Base-by-base conservation (phyloP, 139 green algal genomes). In the Mesotaenium endlicherianum region DNA sequence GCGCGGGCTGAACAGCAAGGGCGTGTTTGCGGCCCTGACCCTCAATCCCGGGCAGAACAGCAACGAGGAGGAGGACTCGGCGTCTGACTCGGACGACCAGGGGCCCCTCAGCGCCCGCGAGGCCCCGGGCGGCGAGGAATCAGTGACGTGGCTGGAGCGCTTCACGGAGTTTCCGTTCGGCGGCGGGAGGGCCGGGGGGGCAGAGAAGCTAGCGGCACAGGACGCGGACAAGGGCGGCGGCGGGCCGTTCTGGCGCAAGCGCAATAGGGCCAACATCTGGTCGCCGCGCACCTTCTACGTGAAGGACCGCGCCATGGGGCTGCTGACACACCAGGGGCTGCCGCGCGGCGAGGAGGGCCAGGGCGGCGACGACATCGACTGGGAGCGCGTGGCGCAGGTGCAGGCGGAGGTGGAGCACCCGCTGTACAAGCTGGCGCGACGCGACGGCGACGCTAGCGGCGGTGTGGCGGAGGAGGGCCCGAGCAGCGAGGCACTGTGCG, bases 361-460 rank as follows among this genome's bases (percentile, higher is more conserved):
- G 49, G 80, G 70, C 1, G 80, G 70, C 1, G 80, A 84, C 36
- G 80, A 84, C 31, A 86, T 84, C 59, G 70, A 84, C 70, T 86
- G 80, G 80, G 80, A 86, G 30, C 42, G 80, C 16, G 45, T 30
- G 36, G 75, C 75, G 49, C 41, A 40, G 3, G 43, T 58, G 57
- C 53, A 84, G 77, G 77, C 77, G 1, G 58, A 60, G 58, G 57
- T 31, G 20, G 77, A 84, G 57, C 77, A 84, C 39, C 57, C 57
- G 43, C 77, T 78, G 26, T 58, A 78, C 44, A 64, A 69, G 36
- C 71, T 30, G 71, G 38, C 50, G 11, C 11, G 41, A n/a, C 41
- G 60, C 43, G 60, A 74, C 14, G 11, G 11, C 17, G 31, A 47
- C 64, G 8, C 64, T 74, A 40, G 11, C 14, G 14, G 8, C 14